These are phyloP conservation scores for Zymoseptoria ardabiliae DNA, from an alignment of 2,329 filamentous ascomycete genomes.

Conservation along the genomic window DNA sequence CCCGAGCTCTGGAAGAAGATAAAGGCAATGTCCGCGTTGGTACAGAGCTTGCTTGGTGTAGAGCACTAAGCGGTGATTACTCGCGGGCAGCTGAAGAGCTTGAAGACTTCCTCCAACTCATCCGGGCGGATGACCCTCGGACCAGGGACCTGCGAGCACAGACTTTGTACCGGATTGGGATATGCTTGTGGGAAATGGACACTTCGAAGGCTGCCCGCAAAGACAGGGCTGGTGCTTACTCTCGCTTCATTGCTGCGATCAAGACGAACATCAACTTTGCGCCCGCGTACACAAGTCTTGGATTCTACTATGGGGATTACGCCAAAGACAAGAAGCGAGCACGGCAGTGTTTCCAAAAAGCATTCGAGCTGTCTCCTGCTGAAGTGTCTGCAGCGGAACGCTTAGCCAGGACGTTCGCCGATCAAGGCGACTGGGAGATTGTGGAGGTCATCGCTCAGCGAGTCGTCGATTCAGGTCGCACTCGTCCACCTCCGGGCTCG, in stretches of 20 bases:
- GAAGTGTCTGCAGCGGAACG: conserved; percentile 84
- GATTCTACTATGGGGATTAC: conserved; percentile 87
- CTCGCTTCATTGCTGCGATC: conserved; percentile 72
- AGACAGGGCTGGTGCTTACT: conserved; percentile 73
- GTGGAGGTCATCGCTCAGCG: conserved; percentile 88
- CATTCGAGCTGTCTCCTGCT: conserved; percentile 80
- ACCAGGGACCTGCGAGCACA: conserved; percentile 70
- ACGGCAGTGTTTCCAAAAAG: conserved; percentile 91
- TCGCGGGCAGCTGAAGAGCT: conserved; percentile 60
- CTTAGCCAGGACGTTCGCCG: conserved; percentile 76
- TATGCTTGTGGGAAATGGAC: conserved; percentile 80
- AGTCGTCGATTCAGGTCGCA: conserved; percentile 89
- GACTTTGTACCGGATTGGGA: conserved; percentile 77
- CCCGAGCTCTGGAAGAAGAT: conserved; percentile 67
- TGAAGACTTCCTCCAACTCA: conserved; percentile 57
- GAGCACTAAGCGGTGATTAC: conserved; percentile 73
- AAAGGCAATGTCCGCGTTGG: conserved; percentile 67
- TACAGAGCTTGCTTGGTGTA: conserved; percentile 88
- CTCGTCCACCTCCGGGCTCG: conserved; percentile 81
- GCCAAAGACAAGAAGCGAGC: conserved; percentile 79
- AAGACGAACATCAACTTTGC: conserved; percentile 84
- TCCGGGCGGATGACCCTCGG: conserved; percentile 55
- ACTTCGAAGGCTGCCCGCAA: conserved; percentile 66
- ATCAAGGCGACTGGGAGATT: conserved; percentile 89
- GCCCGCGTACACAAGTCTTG: conserved; percentile 83